Evolutionary conservation across 1,284 basidiomycete genomes (phyloP), one percentile per base, ranked within the genome.

Genomic region (Puccinia hordei): DNA sequence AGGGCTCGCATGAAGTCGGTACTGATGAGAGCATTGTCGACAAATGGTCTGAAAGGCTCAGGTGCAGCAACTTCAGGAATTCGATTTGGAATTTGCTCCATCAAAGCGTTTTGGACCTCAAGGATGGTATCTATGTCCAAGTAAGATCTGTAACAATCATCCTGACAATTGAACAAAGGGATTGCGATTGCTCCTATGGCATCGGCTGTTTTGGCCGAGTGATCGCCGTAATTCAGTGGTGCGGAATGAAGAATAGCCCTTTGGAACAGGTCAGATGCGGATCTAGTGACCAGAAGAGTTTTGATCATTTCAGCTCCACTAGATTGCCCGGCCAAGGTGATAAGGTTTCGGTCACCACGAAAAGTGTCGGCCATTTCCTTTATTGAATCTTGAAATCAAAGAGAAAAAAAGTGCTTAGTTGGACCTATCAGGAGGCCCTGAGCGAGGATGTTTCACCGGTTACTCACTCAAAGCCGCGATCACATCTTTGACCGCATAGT

Each of bases 311-410:
- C 89, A 0, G 92, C 94, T 55, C 95, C 95, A 44, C 90, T 90
- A 84, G 92, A 94, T 85, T 97, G 94, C 6, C 95, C 95, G 30
- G 92, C 93, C 27, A 97, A 83, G 0, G 93, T 94, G 83, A 97
- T 89, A 82, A 89, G 89, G 4, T 88, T 87, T 22, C 83, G 71
- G 81, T 88, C 85, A 10, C 92, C 94, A 10, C 92, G 92, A 82
- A 95, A 92, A 38, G 89, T 87, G 1, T 77, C 71, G 38, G 87
- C 85, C 49, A 86, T 88, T 38, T 86, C 86, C 77, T 89, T 87
- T 81, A 95, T 85, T 85, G 92, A 92, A 51, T 89, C 74, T 86
- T 82, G 24, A 49, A 49, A 49, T 49, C 6, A 15, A 41, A n/a
- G 9, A 30, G 41, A 35, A 53, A 66, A 13, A 30, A 38, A 0